A percentile compares a stretch with the other conserved stretches of the same genome.
phyloP scores from a whole-genome alignment of 257 asterid genomes.

The Osmanthus fragrans region DNA sequence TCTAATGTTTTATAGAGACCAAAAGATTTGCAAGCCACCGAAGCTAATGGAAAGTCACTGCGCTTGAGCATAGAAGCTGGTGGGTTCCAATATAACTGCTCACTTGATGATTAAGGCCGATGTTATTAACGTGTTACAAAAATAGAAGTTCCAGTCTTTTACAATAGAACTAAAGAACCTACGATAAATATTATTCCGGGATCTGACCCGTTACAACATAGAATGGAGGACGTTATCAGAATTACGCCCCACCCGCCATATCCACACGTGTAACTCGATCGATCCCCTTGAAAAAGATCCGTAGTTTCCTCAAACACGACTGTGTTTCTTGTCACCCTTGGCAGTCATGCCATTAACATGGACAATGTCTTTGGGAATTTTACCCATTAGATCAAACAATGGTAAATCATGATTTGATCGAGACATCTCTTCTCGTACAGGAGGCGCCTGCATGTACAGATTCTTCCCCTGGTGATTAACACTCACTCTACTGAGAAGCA shows the following conservation, averaged over 20 bases:
- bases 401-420: slow-evolving; percentile 68
- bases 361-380: slow-evolving; percentile 51
- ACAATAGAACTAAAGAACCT: slow-evolving; percentile 3
- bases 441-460: slow-evolving; percentile 96
- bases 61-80: slow-evolving; percentile 98
- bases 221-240: background rate
- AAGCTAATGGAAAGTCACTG: slow-evolving; percentile 59
- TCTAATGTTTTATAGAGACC: slow-evolving; percentile 50
- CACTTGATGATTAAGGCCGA: slow-evolving; percentile 40
- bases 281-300: slow-evolving; percentile 65
- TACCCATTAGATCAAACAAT: slow-evolving; percentile 73
- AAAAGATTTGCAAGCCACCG: slow-evolving; percentile 77
- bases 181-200: background rate
- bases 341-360: slow-evolving; percentile 81
- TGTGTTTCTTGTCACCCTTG: slow-evolving; percentile 81
- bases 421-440: slow-evolving; percentile 88
- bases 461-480: slow-evolving; percentile 73
- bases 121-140: background rate
- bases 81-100: slow-evolving; percentile 87
- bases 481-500: slow-evolving; percentile 71
- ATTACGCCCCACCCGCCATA: slow-evolving; percentile 81
- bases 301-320: slow-evolving; percentile 76
- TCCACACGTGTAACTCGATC: slow-evolving; percentile 66
- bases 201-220: too few relatives aligned
- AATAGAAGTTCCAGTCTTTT: slow-evolving; percentile 11